These are phyloP conservation scores for Russula earlei DNA, from an alignment of 768 basidiomycete species.

Conservation along the genomic window DNA sequence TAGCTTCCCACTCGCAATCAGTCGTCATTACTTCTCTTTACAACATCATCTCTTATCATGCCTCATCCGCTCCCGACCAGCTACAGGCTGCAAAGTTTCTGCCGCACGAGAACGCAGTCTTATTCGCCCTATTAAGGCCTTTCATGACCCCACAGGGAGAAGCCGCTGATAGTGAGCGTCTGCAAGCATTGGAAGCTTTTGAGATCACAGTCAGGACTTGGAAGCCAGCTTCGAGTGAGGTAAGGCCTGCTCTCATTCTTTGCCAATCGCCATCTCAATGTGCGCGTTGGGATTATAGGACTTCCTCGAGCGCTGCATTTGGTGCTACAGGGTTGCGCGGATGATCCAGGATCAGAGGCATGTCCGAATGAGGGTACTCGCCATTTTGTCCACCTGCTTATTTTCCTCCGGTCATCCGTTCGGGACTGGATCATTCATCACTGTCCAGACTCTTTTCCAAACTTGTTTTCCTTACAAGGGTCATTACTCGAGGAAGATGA, in stretches of 20 bases:
- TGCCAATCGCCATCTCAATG: neutral
- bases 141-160: constrained; percentile 37
- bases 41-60: constrained; percentile 36
- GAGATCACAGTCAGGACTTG: constrained; percentile 50
- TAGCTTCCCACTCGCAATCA: constrained; percentile 26
- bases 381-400: constrained; percentile 36
- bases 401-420: constrained; percentile 39
- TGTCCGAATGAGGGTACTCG: constrained; percentile 42
- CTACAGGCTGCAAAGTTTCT: constrained; percentile 28
- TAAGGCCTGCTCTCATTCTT: constrained; percentile 22
- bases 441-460: constrained; percentile 44
- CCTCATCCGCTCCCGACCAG: constrained; percentile 24
- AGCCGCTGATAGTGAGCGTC: constrained; percentile 42
- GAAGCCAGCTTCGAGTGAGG: constrained; percentile 44
- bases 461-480: constrained; percentile 44
- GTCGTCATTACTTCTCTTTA: constrained; percentile 31
- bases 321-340: constrained; percentile 60
- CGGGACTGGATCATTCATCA: constrained; percentile 33
- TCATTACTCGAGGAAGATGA: constrained; percentile 25
- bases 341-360: constrained; percentile 27
- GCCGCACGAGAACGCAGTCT: constrained; percentile 49
- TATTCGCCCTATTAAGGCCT: constrained; percentile 48
- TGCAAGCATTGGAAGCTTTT: constrained; percentile 50
- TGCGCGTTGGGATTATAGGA: constrained; percentile 23
- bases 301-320: constrained; percentile 52